phyloP scores from a whole-genome alignment of 2,329 filamentous ascomycete genomes.

The Ophiocordyceps camponoti-saundersi region DNA sequence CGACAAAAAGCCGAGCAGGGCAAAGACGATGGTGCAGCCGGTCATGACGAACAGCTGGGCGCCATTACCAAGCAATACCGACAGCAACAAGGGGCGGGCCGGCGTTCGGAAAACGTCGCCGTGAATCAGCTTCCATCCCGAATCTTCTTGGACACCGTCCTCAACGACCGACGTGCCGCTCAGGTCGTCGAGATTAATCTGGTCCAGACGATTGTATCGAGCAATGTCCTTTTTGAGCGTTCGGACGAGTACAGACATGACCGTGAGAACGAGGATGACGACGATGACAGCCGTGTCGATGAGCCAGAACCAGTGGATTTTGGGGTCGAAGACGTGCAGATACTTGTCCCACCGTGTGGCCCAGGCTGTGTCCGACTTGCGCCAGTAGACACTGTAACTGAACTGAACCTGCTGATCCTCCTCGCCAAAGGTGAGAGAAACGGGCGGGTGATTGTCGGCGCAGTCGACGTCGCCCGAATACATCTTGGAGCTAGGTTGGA shows the following conservation, averaged over 20 bases:
- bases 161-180: constrained; percentile 64
- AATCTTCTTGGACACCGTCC: constrained; percentile 92
- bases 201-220: constrained; percentile 86
- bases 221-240: constrained; percentile 91
- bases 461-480: constrained; percentile 45
- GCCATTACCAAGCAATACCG: constrained; percentile 80
- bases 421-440: constrained; percentile 45
- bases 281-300: constrained; percentile 94
- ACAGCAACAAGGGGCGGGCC: constrained; percentile 65
- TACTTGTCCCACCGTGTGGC: constrained; percentile 99
- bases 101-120: constrained; percentile 92
- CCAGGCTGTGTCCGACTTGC: constrained; percentile 69
- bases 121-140: constrained; percentile 95
- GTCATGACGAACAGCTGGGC: constrained; percentile 97
- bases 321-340: constrained; percentile 88
- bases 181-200: constrained; percentile 79
- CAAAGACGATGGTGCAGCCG: constrained; percentile 83
- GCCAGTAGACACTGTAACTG: constrained; percentile 90
- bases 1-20: constrained; percentile 83
- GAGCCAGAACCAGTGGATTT: constrained; percentile 98
- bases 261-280: constrained; percentile 76
- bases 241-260: constrained; percentile 78
- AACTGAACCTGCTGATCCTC: constrained; percentile 51
- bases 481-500: constrained; percentile 62
- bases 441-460: constrained; percentile 31